These are phyloP conservation scores for Xylaria longipes DNA, from an alignment of 495 filamentous ascomycete genomes.

Conservation along the genomic window DNA sequence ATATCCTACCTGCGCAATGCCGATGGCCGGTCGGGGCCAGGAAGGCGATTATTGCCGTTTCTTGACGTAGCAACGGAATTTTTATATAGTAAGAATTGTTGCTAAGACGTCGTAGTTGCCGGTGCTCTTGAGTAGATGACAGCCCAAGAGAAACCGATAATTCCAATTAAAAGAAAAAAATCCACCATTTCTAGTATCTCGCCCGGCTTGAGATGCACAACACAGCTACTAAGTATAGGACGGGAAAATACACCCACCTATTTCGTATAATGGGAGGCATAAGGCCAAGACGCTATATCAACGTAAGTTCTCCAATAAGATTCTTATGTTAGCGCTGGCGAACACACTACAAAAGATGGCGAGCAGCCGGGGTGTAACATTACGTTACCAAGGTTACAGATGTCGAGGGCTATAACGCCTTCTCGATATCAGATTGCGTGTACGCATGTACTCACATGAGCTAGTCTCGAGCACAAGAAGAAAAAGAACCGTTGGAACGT, in stretches of 20 bases:
- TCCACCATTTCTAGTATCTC: not conserved
- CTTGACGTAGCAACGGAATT: not conserved
- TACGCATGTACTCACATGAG: not conserved
- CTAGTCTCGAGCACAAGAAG: not conserved
- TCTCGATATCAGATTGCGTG: constrained; percentile 16
- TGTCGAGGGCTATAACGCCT: constrained; percentile 22
- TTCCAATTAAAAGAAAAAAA: constrained; percentile 20
- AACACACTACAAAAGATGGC: constrained; percentile 19
- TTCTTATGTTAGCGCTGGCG: constrained; percentile 16
- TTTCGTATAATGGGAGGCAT: constrained; percentile 4
- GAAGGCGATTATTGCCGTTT: not conserved
- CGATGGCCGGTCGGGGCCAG: constrained; percentile 5
- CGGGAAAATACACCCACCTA: not conserved
- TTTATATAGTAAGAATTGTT: constrained; percentile 8
- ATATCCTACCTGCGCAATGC: constrained; percentile 1
- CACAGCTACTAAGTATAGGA: not conserved
- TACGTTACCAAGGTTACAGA: constrained; percentile 22
- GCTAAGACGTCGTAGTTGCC: not conserved
- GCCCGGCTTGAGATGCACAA: constrained; percentile 5
- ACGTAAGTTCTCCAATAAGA: constrained; percentile 8
- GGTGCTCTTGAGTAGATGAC: not conserved
- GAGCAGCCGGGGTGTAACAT: constrained; percentile 24
- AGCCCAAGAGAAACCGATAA: constrained; percentile 6
- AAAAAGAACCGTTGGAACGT: not conserved
- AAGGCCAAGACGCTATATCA: constrained; percentile 24